Evolutionary conservation across 2,329 filamentous ascomycete genomes (phyloP), one percentile per base, ranked within the genome.

Genomic region (Cladosporium sp.): DNA sequence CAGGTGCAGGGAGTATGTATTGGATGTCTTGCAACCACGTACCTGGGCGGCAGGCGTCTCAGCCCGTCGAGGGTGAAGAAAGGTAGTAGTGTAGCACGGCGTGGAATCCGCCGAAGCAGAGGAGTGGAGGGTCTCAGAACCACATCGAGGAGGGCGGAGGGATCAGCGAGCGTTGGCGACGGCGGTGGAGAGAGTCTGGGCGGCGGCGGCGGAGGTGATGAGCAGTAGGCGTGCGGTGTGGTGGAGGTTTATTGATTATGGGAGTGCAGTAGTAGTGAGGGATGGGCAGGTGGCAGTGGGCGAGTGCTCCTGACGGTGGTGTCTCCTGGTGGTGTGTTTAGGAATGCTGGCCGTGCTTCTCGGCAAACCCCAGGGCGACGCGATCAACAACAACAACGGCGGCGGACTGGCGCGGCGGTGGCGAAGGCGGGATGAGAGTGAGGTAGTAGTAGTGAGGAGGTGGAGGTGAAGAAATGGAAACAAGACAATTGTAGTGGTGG

Each of bases 341-440:
- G 45, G 45, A 48, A 48, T 48, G 45, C 45, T 48, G 45, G 45
- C 22, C 38, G 45, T 49, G 47, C 38, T 49, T n/a, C 38, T 50
- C 40, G 47, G 47, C 38, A 42, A 38, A 19, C 30, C 39, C 40
- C 47, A 50, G 40, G 47, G 38, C 38, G 47, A 43, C 27, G 41
- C 40, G 38, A 32, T 19, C 36, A 19, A 22, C 36, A 40, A 39
- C 38, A 50, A 43, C 40, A 30, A 36, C 36, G 45, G 25, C 13
- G 13, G 7, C 13, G 35, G 7, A 30, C 12, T 5, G 32, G n/a
- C 36, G 19, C 16, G 36, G 36, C 16, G 36, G 36, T 22, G 16
- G 35, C 35, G 35, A 38, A 12, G n/a, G 16, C 25, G 35, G 8
- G 27, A 12, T 8, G 39, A 15, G 25, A 18, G 15, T 2, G 33